Evolutionary conservation across 257 asterid species (phyloP).

Genomic region (Solanum tacnaense): DNA sequence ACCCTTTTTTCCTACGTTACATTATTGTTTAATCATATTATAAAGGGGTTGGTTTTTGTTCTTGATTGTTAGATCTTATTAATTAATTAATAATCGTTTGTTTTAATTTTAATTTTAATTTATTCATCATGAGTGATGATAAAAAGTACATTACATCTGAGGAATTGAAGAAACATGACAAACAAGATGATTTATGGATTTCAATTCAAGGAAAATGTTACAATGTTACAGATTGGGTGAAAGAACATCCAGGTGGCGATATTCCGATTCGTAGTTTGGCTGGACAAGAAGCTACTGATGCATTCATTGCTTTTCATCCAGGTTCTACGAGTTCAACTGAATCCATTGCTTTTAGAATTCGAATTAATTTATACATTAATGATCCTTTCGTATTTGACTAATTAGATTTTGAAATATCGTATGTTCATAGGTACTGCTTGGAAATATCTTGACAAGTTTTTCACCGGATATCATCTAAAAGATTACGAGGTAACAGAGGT

Average conservation of each 20-base stretch:
- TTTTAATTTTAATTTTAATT: neutral
- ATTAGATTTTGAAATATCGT: constrained; percentile 10
- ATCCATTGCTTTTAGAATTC: neutral
- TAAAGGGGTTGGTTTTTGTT: neutral
- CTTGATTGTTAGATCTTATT: neutral
- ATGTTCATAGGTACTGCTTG: constrained; percentile 23
- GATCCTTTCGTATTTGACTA: neutral
- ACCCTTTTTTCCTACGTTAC: neutral
- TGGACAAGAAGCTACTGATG: constrained; percentile 3
- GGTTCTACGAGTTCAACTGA: neutral
- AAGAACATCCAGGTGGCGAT: constrained; percentile 40
- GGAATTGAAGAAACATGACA: constrained; percentile 27
- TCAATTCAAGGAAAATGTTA: constrained; percentile 37
- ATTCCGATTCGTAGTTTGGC: constrained; percentile 7
- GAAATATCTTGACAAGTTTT: constrained; percentile 28
- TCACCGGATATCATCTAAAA: constrained; percentile 23
- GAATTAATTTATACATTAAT: neutral
- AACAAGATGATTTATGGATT: constrained; percentile 28
- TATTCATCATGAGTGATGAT: neutral
- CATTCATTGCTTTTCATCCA: constrained; percentile 2
- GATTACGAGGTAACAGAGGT: constrained; percentile 37
- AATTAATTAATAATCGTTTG: neutral
- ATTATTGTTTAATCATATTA: neutral
- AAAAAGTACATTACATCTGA: constrained; percentile 22
- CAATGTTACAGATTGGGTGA: constrained; percentile 32